These are phyloP conservation scores for Penicillium arizonense DNA, from an alignment of 495 filamentous ascomycete genomes.

Conservation along the genomic window DNA sequence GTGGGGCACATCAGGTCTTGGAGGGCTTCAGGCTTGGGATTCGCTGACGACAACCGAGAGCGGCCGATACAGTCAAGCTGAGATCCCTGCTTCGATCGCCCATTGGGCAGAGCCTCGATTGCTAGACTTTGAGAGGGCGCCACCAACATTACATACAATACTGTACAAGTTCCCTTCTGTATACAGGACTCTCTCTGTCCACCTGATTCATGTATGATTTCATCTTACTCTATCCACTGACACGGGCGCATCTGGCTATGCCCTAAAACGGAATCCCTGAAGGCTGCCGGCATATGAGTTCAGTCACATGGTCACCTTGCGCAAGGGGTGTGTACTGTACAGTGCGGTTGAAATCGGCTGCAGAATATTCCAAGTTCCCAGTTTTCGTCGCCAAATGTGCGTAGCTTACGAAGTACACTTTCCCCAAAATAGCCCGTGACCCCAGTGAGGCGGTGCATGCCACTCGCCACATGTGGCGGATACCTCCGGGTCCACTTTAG, in stretches of 20 bases:
- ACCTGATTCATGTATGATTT: conserved; percentile 12
- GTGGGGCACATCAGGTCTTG: conserved; percentile 27
- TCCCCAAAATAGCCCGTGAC: conserved; percentile 4
- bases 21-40: conserved; percentile 24
- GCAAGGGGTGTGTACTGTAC: background rate
- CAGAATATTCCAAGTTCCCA: background rate
- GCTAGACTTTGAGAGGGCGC: conserved; percentile 24
- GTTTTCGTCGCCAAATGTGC: background rate
- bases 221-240: conserved; percentile 15
- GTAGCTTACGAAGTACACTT: background rate
- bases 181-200: background rate
- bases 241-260: background rate
- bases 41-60: conserved; percentile 21
- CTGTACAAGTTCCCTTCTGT: background rate
- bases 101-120: conserved; percentile 29
- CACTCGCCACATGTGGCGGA: conserved; percentile 9
- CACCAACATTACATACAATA: conserved; percentile 8
- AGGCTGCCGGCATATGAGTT: conserved; percentile 29
- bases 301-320: conserved; percentile 24
- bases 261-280: conserved; percentile 15
- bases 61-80: conserved; percentile 21
- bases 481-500: conserved; percentile 3
- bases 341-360: conserved; percentile 1
- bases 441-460: conserved; percentile 1
- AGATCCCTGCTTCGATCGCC: conserved; percentile 32